Conservation (phyloP, 257 asterid species). For the Voacanga thouarsii region DNA sequence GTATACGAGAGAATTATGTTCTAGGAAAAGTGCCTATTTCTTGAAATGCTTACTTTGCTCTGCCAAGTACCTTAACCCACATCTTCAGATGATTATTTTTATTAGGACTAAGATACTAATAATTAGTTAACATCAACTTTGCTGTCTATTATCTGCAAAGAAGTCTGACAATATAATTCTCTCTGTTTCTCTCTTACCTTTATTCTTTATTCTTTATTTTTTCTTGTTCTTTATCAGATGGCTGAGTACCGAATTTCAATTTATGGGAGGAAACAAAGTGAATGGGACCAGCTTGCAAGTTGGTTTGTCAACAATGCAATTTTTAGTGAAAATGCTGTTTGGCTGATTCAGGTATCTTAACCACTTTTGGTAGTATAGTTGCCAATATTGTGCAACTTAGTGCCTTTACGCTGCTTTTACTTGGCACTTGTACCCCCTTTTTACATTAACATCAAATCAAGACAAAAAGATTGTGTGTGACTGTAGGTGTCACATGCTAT, state of each 20-base stretch:
- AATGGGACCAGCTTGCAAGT: slow-evolving; percentile 95
- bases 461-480: not conserved
- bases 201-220: not conserved
- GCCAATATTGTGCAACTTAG: not conserved
- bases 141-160: not conserved
- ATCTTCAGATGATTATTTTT: not conserved
- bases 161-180: not conserved
- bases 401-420: not conserved
- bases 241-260: slow-evolving; percentile 88
- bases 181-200: not conserved
- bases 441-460: not conserved
- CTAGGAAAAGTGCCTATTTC: not conserved
- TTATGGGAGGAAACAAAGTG: slow-evolving; percentile 91
- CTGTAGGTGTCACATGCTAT: not conserved
- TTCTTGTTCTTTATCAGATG: slow-evolving; percentile 43
- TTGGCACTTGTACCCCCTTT: not conserved
- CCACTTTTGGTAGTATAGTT: not conserved
- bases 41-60: not conserved
- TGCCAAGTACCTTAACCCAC: not conserved
- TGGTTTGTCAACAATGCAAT: slow-evolving; percentile 81
- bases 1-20: not conserved
- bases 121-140: not conserved
- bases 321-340: slow-evolving; percentile 78
- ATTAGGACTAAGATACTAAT: not conserved
- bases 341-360: slow-evolving; percentile 80